These are phyloP conservation scores for Xerocomus amazonicus DNA, from an alignment of 1,284 basidiomycete genomes.

Conservation along the genomic window DNA sequence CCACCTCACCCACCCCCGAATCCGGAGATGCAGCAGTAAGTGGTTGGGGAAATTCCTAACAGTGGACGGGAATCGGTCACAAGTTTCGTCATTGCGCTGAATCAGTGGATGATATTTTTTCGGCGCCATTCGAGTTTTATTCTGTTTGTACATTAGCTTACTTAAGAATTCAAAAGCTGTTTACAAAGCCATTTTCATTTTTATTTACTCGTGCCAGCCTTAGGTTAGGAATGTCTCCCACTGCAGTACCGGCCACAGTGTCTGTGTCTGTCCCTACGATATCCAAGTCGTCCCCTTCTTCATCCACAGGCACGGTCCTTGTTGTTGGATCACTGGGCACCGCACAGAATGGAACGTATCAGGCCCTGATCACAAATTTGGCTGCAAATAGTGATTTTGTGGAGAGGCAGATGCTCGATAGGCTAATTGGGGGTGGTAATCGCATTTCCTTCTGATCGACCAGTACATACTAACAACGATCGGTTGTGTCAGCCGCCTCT, in stretches of 20 bases:
- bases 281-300: slow-evolving; percentile 15
- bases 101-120: background rate
- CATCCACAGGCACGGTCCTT: slow-evolving; percentile 45
- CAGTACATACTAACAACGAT: slow-evolving; percentile 8
- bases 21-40: slow-evolving; percentile 30
- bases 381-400: slow-evolving; percentile 48
- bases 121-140: background rate
- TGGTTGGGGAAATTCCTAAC: background rate
- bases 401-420: slow-evolving; percentile 73
- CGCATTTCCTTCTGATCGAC: slow-evolving; percentile 8
- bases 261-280: slow-evolving; percentile 15
- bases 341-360: slow-evolving; percentile 73
- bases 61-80: no score
- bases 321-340: slow-evolving; percentile 72
- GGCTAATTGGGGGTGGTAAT: slow-evolving; percentile 71
- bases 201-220: background rate
- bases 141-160: slow-evolving; percentile 18
- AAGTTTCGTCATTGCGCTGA: no score
- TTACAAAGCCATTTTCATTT: slow-evolving; percentile 17
- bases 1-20: slow-evolving; percentile 35
- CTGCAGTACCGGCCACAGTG: slow-evolving; percentile 42
- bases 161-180: slow-evolving; percentile 22
- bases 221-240: slow-evolving; percentile 52
- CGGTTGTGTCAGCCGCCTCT: slow-evolving; percentile 46
- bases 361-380: slow-evolving; percentile 58